Conservation (phyloP, 148 eudicot species). For the Chenopodium album region DNA sequence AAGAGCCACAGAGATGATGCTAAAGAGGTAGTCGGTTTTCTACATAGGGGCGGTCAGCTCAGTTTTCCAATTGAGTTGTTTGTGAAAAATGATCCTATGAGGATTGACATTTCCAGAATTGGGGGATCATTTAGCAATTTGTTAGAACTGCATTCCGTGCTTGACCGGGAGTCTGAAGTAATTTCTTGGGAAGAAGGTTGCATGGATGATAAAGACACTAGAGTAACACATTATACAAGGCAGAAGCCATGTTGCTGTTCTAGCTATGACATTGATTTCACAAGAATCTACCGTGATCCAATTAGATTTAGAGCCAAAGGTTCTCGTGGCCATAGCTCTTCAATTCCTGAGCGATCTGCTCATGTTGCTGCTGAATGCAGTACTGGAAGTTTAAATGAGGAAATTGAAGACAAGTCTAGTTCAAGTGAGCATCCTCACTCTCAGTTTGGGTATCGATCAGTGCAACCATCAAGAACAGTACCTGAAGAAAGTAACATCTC, state of each 20-base stretch:
- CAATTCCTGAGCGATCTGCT: constrained; percentile 73
- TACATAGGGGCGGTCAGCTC: constrained; percentile 89
- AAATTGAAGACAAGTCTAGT: constrained; percentile 86
- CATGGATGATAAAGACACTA: constrained; percentile 68
- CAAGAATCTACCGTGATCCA: constrained; percentile 54
- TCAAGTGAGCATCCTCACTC: constrained; percentile 78
- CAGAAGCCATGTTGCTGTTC: constrained; percentile 92
- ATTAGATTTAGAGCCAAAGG: constrained; percentile 57
- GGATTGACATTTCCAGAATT: constrained; percentile 72
- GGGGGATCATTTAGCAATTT: constrained; percentile 82
- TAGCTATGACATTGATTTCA: constrained; percentile 59
- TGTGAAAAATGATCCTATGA: constrained; percentile 74
- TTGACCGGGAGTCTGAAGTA: constrained; percentile 55
- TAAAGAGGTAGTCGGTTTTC: constrained; percentile 59
- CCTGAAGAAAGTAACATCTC: constrained; percentile 52
- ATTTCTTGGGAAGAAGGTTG: constrained; percentile 97
- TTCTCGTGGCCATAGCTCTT: constrained; percentile 62
- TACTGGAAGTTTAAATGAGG: constrained; percentile 74
- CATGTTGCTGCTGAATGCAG: constrained; percentile 85
- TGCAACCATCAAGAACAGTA: constrained; percentile 58
- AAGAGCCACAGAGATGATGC: constrained; percentile 44
- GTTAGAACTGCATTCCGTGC: constrained; percentile 46
- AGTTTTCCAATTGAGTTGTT: constrained; percentile 67
- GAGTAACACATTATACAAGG: constrained; percentile 65
- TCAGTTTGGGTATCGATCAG: constrained; percentile 63